A percentile compares a stretch with the other conserved stretches of the same genome.
phyloP scores from a whole-genome alignment of 768 basidiomycete species.

The Podaxis rugospora region DNA sequence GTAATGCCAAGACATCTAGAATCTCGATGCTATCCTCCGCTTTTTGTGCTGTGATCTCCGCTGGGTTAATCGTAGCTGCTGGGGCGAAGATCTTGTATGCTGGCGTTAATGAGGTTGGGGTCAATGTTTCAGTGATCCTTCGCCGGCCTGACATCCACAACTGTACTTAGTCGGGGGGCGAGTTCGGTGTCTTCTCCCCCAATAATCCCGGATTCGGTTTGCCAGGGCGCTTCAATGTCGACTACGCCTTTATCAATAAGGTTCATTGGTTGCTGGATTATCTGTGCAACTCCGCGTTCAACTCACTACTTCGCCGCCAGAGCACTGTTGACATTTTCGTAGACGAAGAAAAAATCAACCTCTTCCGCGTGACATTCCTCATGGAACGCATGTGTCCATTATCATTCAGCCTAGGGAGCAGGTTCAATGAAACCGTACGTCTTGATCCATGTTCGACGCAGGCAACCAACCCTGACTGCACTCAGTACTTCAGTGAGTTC shows the following conservation, averaged over 20 bases:
- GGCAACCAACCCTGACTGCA: neutral
- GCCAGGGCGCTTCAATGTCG: slow-evolving; percentile 38
- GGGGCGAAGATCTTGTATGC: slow-evolving; percentile 37
- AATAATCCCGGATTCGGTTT: slow-evolving; percentile 33
- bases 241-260: slow-evolving; percentile 46
- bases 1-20: neutral
- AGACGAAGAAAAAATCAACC: slow-evolving; percentile 43
- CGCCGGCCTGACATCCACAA: neutral
- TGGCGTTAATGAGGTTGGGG: slow-evolving; percentile 38
- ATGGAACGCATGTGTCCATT: slow-evolving; percentile 43
- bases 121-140: neutral
- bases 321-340: slow-evolving; percentile 42
- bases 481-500: slow-evolving; percentile 38
- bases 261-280: slow-evolving; percentile 14
- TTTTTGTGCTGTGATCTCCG: neutral
- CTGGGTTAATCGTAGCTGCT: slow-evolving; percentile 2
- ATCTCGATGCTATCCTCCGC: neutral
- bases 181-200: slow-evolving; percentile 38
- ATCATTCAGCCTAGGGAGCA: slow-evolving; percentile 32
- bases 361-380: slow-evolving; percentile 45
- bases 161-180: slow-evolving; percentile 35
- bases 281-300: neutral
- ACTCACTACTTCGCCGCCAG: slow-evolving; percentile 16
- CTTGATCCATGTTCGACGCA: neutral
- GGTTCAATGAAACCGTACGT: slow-evolving; percentile 42